Evolutionary conservation across 2,329 filamentous ascomycete genomes (phyloP).

Genomic region (Seiridium unicorne): DNA sequence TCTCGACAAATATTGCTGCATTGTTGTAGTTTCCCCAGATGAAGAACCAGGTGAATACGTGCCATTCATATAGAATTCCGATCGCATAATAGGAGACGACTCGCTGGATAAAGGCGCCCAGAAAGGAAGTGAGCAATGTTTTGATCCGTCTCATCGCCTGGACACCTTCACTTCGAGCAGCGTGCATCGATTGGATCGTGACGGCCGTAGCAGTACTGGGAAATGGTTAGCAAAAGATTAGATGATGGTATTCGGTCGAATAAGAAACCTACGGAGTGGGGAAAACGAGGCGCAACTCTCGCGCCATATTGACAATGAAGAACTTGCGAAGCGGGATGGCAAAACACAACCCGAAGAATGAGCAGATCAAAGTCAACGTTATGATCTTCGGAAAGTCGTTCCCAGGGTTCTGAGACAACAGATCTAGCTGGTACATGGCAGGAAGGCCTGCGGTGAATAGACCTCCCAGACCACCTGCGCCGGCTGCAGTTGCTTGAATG

Average conservation of each 20-base stretch:
- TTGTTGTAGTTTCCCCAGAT: slow-evolving; percentile 52
- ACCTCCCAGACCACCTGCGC: slow-evolving; percentile 50
- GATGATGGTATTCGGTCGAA: too few species aligned
- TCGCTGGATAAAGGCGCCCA: slow-evolving; percentile 44
- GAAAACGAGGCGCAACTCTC: slow-evolving; percentile 58
- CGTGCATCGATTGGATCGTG: slow-evolving; percentile 59
- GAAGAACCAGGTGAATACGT: slow-evolving; percentile 51
- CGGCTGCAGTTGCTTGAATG: slow-evolving; percentile 52
- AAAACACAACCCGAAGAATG: slow-evolving; percentile 65
- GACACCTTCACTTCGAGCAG: slow-evolving; percentile 45
- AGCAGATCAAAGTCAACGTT: slow-evolving; percentile 59
- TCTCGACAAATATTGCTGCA: slow-evolving; percentile 50
- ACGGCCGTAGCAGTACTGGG: slow-evolving; percentile 50
- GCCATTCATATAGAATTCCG: slow-evolving; percentile 59
- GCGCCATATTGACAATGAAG: slow-evolving; percentile 65
- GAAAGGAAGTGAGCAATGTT: slow-evolving; percentile 48
- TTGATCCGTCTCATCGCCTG: slow-evolving; percentile 56
- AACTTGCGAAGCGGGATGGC: slow-evolving; percentile 64
- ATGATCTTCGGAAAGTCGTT: slow-evolving; percentile 58
- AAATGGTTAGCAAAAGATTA: too few species aligned
- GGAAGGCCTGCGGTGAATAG: slow-evolving; percentile 57
- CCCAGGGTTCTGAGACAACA: slow-evolving; percentile 42
- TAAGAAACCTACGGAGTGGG: slow-evolving; percentile 35
- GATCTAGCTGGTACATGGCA: slow-evolving; percentile 51
- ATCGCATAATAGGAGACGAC: slow-evolving; percentile 56